A percentile compares a stretch with the other conserved stretches of the same genome.
phyloP scores from a whole-genome alignment of 495 filamentous ascomycete genomes.

The Opeltia flavorubescens region DNA sequence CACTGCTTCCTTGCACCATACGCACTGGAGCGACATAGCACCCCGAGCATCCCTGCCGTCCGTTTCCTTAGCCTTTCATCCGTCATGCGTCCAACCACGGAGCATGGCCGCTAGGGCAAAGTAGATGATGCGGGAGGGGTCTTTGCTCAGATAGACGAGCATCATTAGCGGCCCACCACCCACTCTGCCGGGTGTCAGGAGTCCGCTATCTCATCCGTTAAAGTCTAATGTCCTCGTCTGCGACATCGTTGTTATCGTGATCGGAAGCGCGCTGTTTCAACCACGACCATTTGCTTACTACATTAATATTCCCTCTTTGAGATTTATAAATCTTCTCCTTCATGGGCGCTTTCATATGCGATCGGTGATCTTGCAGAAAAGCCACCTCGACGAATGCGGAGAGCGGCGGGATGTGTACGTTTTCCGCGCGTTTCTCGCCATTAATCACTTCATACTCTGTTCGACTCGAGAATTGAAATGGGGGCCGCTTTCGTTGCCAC shows the following conservation, averaged over 20 bases:
- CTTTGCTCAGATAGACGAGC: slow-evolving; percentile 3
- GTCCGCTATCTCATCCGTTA: neutral
- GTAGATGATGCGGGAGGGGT: slow-evolving; percentile 2
- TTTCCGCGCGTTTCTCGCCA: too few relatives aligned
- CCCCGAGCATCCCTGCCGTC: neutral
- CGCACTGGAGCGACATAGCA: too few relatives aligned
- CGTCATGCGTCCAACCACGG: neutral
- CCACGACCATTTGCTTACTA: neutral
- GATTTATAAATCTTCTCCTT: too few relatives aligned
- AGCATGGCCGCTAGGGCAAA: slow-evolving; percentile 1
- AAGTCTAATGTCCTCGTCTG: neutral
- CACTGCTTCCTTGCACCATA: too few relatives aligned
- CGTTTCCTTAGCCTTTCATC: neutral
- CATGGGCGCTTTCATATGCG: too few relatives aligned
- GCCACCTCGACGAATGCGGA: too few relatives aligned
- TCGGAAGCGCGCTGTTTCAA: neutral
- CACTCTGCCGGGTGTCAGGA: neutral
- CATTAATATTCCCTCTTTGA: too few relatives aligned
- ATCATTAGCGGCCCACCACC: slow-evolving; percentile 1
- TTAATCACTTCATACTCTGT: too few relatives aligned
- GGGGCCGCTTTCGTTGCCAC: neutral
- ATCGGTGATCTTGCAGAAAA: too few relatives aligned
- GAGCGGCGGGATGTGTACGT: too few relatives aligned
- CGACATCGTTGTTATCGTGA: neutral
- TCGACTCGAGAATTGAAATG: too few relatives aligned